Conservation (phyloP, 108 stramenopile species). For the Epithemia pelagica region DNA sequence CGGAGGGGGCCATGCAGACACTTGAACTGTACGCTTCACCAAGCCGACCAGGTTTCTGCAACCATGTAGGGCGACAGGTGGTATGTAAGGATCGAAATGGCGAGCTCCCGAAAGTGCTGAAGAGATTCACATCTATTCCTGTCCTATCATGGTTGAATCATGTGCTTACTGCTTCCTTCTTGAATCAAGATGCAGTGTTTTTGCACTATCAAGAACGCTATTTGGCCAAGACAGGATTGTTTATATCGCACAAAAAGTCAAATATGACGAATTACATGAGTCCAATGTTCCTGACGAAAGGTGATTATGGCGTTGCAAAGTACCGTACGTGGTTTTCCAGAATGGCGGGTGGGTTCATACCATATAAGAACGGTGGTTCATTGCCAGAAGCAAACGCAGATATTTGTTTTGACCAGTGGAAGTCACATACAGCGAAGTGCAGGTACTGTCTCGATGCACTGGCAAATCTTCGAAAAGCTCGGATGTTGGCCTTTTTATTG, state of each 20-base stretch:
- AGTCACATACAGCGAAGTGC: slow-evolving; percentile 26
- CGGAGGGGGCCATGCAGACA: slow-evolving; percentile 14
- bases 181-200: slow-evolving; percentile 32
- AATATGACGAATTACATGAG: slow-evolving; percentile 14
- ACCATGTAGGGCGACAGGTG: slow-evolving; percentile 29
- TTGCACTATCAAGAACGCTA: slow-evolving; percentile 27
- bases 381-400: slow-evolving; percentile 21
- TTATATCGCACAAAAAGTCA: slow-evolving; percentile 6
- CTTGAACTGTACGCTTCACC: slow-evolving; percentile 29
- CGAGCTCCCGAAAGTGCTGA: slow-evolving; percentile 12
- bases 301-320: slow-evolving; percentile 26
- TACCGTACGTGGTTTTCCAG: slow-evolving; percentile 28
- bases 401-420: slow-evolving; percentile 28
- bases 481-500: slow-evolving; percentile 14
- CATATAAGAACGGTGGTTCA: slow-evolving; percentile 16
- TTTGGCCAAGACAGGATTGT: slow-evolving; percentile 9
- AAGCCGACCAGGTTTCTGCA: slow-evolving; percentile 27
- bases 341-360: slow-evolving; percentile 23
- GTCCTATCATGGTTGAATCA: slow-evolving; percentile 33
- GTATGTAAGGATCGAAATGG: slow-evolving; percentile 13
- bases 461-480: slow-evolving; percentile 7
- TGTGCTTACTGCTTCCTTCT: slow-evolving; percentile 12
- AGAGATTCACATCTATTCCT: slow-evolving; percentile 17
- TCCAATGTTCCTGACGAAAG: slow-evolving; percentile 11
- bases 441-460: slow-evolving; percentile 24